These are phyloP conservation scores for Fusarium chuoi DNA, from an alignment of 2,329 filamentous ascomycete genomes.

Conservation along the genomic window DNA sequence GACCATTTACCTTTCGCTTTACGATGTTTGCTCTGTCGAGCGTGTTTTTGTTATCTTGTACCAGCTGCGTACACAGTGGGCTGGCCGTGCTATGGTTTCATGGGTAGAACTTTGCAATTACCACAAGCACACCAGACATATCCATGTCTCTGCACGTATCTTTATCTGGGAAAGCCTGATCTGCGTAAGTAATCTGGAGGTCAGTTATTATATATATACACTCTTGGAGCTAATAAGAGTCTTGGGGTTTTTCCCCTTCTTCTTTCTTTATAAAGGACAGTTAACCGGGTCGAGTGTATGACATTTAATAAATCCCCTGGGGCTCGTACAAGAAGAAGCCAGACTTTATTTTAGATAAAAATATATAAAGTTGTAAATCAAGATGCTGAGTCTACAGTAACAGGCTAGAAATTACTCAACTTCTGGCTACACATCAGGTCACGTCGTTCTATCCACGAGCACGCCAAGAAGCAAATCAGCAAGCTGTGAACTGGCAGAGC, in stretches of 20 bases:
- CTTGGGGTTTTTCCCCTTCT: not conserved
- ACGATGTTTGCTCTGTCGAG: not conserved
- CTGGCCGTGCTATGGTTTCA: not conserved
- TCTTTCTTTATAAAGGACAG: not conserved
- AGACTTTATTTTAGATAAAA: not conserved
- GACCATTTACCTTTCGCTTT: constrained; percentile 1
- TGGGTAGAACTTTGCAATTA: not conserved
- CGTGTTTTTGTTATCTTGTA: not conserved
- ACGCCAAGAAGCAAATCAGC: not conserved
- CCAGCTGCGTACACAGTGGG: not conserved
- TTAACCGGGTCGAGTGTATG: not conserved
- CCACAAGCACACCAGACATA: not conserved
- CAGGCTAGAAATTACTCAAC: not conserved
- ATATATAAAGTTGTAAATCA: not conserved
- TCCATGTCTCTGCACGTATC: constrained; percentile 1
- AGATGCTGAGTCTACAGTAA: not conserved
- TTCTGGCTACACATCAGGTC: not conserved
- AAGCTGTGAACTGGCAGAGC: not conserved
- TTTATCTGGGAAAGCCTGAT: constrained; percentile 9
- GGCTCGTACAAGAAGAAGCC: not conserved
- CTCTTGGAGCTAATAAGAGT: not conserved
- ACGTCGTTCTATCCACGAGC: not conserved
- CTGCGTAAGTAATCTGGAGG: constrained; percentile 4
- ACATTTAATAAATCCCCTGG: not conserved
- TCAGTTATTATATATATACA: not conserved